Evolutionary conservation across 228 moss, liverwort and hornwort species (phyloP), one percentile per base, ranked within the genome.

Genomic region (Sphagnum magellanicum): DNA sequence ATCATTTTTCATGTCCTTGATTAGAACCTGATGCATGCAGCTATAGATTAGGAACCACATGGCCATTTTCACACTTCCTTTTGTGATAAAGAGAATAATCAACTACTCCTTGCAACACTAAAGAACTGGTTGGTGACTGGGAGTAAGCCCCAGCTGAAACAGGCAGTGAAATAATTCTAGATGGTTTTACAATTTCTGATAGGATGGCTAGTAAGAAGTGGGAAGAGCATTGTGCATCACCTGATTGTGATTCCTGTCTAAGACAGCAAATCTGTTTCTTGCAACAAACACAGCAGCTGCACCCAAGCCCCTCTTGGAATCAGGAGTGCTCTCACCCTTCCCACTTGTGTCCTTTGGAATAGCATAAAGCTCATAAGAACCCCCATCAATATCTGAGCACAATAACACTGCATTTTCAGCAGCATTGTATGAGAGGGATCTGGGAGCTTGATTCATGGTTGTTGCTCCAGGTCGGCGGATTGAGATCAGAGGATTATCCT

Each of bases 201-300:
- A 32, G 32, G 32, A 32, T 32, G 32, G 32, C 32, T 32, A 32
- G 32, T 32, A 32, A 3, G 32, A 32, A 32, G 32, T 32, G 32
- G 32, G 32, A 32, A 32, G 32, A 32, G 32, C 32, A 32, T 32
- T 32, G 32, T 32, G 32, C 32, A 32, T 32, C 32, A 85, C 85
- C 85, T 86, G 86, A 57, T 97, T 97, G 57, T 97, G 97, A 53
- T 82, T 93, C 60, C 87, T 93, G 66, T 97, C 97, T 14, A 97
- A 77, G 13, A 97, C 88, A 15, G 90, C 93, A 63, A 97, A 97
- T 67, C 93, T 81, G 66, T 90, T 97, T 4, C 97, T 74, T 16
- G 97, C 97, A 14, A 97, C 91, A 79, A 97, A 97, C 16, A 97
- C 91, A 53, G 97, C 93, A 71, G 97, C 93, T 48, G 97, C 81